These are phyloP conservation scores for Cordyceps sp. DNA, from an alignment of 2,329 filamentous ascomycete species.

Conservation along the genomic window DNA sequence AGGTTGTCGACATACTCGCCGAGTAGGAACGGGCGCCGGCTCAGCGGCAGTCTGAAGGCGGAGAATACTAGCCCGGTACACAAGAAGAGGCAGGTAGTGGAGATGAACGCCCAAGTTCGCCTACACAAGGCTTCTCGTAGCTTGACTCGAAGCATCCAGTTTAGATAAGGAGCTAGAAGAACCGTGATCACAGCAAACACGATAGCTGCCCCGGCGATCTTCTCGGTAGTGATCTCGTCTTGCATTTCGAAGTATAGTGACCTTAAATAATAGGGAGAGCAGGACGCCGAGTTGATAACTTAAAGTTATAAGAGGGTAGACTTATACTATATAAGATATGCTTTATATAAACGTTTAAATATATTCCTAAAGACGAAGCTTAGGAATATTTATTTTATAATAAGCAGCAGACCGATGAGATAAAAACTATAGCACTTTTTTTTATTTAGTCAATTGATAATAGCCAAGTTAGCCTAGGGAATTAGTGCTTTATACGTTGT, in stretches of 20 bases:
- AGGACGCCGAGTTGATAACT: too few relatives aligned
- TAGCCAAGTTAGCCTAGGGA: not conserved
- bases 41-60: too few relatives aligned
- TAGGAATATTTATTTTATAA: not conserved
- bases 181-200: too few relatives aligned
- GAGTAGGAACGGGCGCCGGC: too few relatives aligned
- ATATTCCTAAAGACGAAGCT: not conserved
- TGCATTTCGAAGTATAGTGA: not conserved
- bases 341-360: not conserved
- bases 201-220: too few relatives aligned
- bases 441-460: not conserved
- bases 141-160: not conserved
- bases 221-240: too few relatives aligned
- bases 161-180: too few relatives aligned
- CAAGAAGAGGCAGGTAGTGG: not conserved
- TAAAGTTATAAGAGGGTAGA: not conserved
- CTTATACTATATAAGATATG: not conserved
- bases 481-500: not conserved
- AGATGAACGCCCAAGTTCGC: conserved; percentile 1
- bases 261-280: not conserved
- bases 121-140: not conserved
- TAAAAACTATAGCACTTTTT: not conserved
- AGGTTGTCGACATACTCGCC: conserved; percentile 32
- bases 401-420: not conserved
- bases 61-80: not conserved